These are phyloP conservation scores for Cyclotella sp. DNA, from an alignment of 108 stramenopile genomes.

Conservation along the genomic window DNA sequence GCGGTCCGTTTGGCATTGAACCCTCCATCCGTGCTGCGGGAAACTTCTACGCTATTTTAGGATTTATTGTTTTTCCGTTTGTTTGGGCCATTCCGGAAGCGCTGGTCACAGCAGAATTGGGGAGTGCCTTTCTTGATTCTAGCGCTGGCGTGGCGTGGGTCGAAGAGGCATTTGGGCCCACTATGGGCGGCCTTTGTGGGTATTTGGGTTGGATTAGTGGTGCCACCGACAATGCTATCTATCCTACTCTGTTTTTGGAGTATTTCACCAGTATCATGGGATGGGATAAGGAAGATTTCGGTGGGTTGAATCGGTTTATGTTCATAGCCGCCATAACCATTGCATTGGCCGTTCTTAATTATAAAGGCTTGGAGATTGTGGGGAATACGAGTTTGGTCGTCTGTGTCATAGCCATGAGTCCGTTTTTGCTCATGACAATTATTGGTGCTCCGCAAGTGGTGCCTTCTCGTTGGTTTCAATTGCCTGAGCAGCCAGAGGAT, in stretches of 20 bases:
- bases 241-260: slow-evolving; percentile 37
- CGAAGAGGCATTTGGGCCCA: slow-evolving; percentile 73
- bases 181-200: slow-evolving; percentile 85
- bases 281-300: slow-evolving; percentile 42
- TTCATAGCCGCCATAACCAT: slow-evolving; percentile 60
- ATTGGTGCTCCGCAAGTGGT: slow-evolving; percentile 77
- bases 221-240: slow-evolving; percentile 39
- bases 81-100: slow-evolving; percentile 81
- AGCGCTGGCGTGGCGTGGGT: slow-evolving; percentile 81
- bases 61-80: slow-evolving; percentile 62
- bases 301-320: not conserved
- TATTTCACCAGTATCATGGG: slow-evolving; percentile 27
- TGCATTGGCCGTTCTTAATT: slow-evolving; percentile 80
- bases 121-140: slow-evolving; percentile 65
- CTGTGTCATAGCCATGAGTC: slow-evolving; percentile 88
- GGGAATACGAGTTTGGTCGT: slow-evolving; percentile 84
- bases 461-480: slow-evolving; percentile 79
- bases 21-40: slow-evolving; percentile 87
- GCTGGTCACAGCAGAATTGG: slow-evolving; percentile 76
- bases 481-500: slow-evolving; percentile 56
- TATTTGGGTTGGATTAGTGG: slow-evolving; percentile 64
- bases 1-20: slow-evolving; percentile 75
- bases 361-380: slow-evolving; percentile 87
- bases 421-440: slow-evolving; percentile 85
- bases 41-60: slow-evolving; percentile 86